Percentiles rank a stretch among this genome's conserved stretches.
Conservation (phyloP, 1,284 basidiomycete species). For the Ceraceosorus guamensis region DNA sequence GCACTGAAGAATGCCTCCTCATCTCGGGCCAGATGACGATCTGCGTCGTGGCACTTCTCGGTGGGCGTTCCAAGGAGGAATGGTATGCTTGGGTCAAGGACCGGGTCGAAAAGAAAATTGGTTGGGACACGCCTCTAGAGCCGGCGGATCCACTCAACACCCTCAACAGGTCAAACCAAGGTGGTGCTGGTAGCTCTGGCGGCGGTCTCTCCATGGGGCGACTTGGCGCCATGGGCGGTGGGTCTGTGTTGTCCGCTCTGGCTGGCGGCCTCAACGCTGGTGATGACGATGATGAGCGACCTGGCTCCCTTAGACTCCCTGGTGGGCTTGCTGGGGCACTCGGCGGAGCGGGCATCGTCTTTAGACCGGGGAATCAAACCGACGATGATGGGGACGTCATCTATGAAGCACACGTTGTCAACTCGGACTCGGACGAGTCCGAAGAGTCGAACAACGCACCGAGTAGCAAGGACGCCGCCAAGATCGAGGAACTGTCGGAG, state of each 20-base stretch:
- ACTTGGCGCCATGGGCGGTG: slow-evolving; percentile 22
- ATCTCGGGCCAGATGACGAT: slow-evolving; percentile 67
- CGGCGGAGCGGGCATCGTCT: slow-evolving; percentile 39
- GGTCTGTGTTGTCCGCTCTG: slow-evolving; percentile 39
- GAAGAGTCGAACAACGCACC: slow-evolving; percentile 13
- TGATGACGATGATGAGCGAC: slow-evolving; percentile 21
- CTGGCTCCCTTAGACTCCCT: slow-evolving; percentile 18
- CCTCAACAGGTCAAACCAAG: slow-evolving; percentile 17
- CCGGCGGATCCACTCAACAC: slow-evolving; percentile 56
- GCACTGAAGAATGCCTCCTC: not conserved
- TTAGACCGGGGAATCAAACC: slow-evolving; percentile 28
- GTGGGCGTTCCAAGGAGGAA: slow-evolving; percentile 77
- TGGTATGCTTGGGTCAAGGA: slow-evolving; percentile 89
- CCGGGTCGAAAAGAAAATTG: slow-evolving; percentile 67
- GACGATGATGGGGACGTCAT: slow-evolving; percentile 34
- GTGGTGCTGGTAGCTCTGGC: slow-evolving; percentile 5
- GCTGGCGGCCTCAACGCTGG: slow-evolving; percentile 35
- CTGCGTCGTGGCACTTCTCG: slow-evolving; percentile 77
- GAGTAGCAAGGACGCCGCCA: slow-evolving; percentile 1
- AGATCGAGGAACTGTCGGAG: slow-evolving; percentile 11
- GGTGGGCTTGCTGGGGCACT: slow-evolving; percentile 33
- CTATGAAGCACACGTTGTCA: slow-evolving; percentile 21
- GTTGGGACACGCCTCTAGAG: slow-evolving; percentile 61
- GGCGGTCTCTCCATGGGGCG: slow-evolving; percentile 12
- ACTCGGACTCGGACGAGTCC: slow-evolving; percentile 22